Percentiles rank a stretch among this genome's conserved stretches.
phyloP scores from a whole-genome alignment of 176 grass and related monocot genomes.

The Oryza officinalis region DNA sequence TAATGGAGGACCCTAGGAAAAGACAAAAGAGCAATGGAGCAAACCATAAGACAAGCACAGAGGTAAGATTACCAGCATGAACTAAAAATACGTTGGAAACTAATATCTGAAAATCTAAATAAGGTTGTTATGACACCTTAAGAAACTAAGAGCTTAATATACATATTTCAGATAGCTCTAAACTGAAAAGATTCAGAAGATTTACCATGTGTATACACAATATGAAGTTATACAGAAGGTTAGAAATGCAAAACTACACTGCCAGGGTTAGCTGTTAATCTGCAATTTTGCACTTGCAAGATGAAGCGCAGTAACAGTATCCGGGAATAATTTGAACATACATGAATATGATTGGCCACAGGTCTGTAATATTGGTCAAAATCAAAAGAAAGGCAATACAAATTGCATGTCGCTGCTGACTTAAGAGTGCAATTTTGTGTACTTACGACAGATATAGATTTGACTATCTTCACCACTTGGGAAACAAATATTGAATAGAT shows the following conservation, averaged over 20 bases:
- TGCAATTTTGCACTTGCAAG: neutral
- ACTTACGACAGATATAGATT: conserved; percentile 99
- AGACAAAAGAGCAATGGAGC: neutral
- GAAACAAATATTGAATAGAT: conserved; percentile 82
- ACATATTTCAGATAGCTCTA: neutral
- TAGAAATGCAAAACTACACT: conserved; percentile 23
- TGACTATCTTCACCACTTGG: conserved; percentile 75
- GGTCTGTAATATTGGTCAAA: neutral
- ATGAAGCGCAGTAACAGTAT: neutral
- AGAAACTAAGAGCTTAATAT: neutral
- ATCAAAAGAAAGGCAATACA: conserved; percentile 22
- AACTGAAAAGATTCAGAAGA: conserved; percentile 6
- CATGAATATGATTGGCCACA: conserved; percentile 19
- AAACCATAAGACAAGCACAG: conserved; percentile 17
- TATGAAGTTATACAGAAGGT: neutral
- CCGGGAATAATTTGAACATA: neutral
- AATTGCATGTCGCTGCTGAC: neutral
- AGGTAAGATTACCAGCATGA: neutral
- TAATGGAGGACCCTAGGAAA: conserved; percentile 71
- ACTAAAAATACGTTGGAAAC: neutral
- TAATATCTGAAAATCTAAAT: neutral
- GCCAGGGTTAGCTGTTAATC: neutral
- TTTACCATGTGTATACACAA: neutral
- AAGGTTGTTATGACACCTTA: too few species aligned
- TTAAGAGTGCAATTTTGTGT: conserved; percentile 11